A percentile compares a stretch with the other conserved stretches of the same genome.
These are phyloP conservation scores for Actinomucor elegans DNA, from an alignment of 371 early-diverging fungal genomes.

Conservation along the genomic window DNA sequence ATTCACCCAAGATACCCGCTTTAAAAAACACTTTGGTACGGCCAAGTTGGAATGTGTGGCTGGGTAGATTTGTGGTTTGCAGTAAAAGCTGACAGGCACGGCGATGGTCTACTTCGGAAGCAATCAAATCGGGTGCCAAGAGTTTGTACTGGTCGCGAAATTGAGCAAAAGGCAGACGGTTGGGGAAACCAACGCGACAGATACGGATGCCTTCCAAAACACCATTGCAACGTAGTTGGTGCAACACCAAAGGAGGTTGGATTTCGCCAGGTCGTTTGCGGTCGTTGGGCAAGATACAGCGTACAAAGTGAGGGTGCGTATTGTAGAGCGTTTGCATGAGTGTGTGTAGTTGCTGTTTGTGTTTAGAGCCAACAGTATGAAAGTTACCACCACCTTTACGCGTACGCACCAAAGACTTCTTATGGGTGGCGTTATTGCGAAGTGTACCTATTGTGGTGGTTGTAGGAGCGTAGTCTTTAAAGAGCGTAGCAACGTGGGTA, in stretches of 20 bases:
- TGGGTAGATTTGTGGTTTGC: conserved; percentile 73
- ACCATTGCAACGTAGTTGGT: conserved; percentile 99
- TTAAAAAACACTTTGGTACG: conserved; percentile 98
- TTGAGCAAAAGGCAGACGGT: conserved; percentile 92
- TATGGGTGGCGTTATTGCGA: neutral
- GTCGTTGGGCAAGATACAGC: conserved; percentile 99
- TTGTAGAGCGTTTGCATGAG: conserved; percentile 92
- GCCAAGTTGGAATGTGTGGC: conserved; percentile 90
- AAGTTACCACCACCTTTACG: conserved; percentile 79
- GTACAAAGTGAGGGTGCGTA: conserved; percentile 99
- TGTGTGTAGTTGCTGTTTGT: conserved; percentile 94
- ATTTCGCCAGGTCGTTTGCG: conserved; percentile 89
- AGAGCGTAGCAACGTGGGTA: conserved; percentile 76
- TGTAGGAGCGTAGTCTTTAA: conserved; percentile 66
- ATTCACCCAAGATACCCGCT: conserved; percentile 86
- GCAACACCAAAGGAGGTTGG: conserved; percentile 84
- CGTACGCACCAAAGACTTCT: neutral
- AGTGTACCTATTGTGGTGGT: neutral
- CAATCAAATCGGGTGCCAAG: conserved; percentile 61
- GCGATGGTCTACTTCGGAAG: conserved; percentile 82
- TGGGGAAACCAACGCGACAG: conserved; percentile 98
- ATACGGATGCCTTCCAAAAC: conserved; percentile 99
- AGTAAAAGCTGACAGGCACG: conserved; percentile 80
- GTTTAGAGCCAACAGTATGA: conserved; percentile 96
- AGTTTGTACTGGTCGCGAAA: conserved; percentile 98